A percentile compares a stretch with the other conserved stretches of the same genome.
Evolutionary conservation across 2,329 filamentous ascomycete genomes (phyloP).

Genomic region (Phialophora tarda): DNA sequence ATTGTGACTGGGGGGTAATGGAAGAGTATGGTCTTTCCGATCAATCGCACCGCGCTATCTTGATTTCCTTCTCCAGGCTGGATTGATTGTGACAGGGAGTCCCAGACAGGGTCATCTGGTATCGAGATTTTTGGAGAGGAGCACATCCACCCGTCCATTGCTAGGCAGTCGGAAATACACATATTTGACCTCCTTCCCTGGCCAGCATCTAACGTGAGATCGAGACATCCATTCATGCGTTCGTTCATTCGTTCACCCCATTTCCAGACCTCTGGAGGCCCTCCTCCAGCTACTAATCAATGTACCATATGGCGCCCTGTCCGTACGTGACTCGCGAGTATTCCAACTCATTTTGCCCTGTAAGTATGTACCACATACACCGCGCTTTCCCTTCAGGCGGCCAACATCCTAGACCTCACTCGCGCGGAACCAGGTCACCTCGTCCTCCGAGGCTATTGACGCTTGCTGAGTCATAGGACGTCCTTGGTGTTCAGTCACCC

Average conservation of each 20-base stretch:
- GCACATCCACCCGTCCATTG: neutral
- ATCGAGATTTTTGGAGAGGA: constrained; percentile 3
- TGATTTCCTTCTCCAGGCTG: constrained; percentile 4
- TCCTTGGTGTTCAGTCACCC: neutral
- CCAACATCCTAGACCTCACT: neutral
- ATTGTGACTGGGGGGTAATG: neutral
- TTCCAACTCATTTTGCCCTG: neutral
- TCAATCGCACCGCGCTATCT: neutral
- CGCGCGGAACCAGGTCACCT: neutral
- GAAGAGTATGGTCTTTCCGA: constrained; percentile 4
- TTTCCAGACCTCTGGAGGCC: neutral
- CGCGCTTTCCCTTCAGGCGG: neutral
- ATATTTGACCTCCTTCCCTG: neutral
- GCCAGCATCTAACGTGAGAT: neutral
- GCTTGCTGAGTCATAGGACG: neutral
- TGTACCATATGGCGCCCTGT: neutral
- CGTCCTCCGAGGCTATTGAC: neutral
- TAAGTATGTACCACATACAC: neutral
- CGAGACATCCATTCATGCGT: too few species aligned
- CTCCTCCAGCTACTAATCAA: too few species aligned
- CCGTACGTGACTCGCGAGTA: neutral
- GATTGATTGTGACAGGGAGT: constrained; percentile 3
- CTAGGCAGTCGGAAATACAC: constrained; percentile 5
- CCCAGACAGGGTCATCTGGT: neutral
- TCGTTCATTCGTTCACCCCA: neutral